A percentile compares a stretch with the other conserved stretches of the same genome.
Evolutionary conservation across 2,329 filamentous ascomycete species (phyloP).

Genomic region (Ciborinia camelliae): DNA sequence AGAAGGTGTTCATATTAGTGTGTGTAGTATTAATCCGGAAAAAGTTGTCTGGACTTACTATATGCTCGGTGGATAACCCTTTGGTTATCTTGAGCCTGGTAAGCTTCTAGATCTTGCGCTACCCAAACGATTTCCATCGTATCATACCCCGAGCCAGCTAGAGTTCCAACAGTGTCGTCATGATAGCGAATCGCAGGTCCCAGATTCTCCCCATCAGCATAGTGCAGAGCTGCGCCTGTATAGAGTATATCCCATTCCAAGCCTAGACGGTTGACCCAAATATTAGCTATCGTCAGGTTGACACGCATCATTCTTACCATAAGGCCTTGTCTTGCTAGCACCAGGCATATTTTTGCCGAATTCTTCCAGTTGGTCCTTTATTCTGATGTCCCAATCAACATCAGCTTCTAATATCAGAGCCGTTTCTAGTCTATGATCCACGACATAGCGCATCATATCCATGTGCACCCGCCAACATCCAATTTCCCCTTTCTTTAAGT

Average conservation of each 20-base stretch:
- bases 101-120: background rate
- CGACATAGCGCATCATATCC: slow-evolving; percentile 13
- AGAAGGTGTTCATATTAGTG: background rate
- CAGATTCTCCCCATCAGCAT: background rate
- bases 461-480: slow-evolving; percentile 9
- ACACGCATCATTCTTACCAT: background rate
- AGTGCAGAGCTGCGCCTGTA: background rate
- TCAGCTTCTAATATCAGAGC: slow-evolving; percentile 10
- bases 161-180: background rate
- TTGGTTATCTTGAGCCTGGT: background rate
- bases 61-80: slow-evolving; percentile 1
- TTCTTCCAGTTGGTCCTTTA: slow-evolving; percentile 8
- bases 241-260: slow-evolving; percentile 8
- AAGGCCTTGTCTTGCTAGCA: background rate
- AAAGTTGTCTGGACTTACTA: background rate
- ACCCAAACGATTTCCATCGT: background rate
- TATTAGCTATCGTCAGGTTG: background rate
- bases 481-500: background rate
- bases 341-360: slow-evolving; percentile 5
- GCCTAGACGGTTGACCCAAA: background rate
- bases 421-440: slow-evolving; percentile 8
- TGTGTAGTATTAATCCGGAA: background rate
- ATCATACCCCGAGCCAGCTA: background rate
- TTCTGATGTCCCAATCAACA: slow-evolving; percentile 8
- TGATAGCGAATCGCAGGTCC: background rate